Conservation (phyloP, 2,329 filamentous ascomycete species). For the Mycosphaerella sp. region DNA sequence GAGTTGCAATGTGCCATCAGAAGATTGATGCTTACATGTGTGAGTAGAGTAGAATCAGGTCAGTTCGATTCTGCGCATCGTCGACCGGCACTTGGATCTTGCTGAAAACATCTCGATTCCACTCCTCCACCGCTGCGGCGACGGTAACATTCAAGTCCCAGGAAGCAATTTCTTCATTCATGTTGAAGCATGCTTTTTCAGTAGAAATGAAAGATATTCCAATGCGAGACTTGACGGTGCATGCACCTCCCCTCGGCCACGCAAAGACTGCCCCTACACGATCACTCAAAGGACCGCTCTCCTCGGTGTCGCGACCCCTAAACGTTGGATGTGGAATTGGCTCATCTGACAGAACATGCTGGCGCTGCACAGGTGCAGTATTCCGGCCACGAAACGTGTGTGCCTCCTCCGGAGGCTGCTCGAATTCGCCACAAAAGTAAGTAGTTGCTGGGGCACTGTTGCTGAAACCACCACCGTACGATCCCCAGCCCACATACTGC, state of each 20-base stretch:
- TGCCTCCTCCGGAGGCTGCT: constrained; percentile 35
- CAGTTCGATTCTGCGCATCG: constrained; percentile 44
- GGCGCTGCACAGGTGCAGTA: constrained; percentile 23
- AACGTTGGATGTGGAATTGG: constrained; percentile 35
- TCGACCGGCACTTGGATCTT: constrained; percentile 55
- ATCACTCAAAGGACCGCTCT: constrained; percentile 34
- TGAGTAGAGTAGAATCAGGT: constrained; percentile 57
- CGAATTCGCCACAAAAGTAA: constrained; percentile 57
- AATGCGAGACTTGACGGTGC: constrained; percentile 47
- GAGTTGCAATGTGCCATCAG: constrained; percentile 48
- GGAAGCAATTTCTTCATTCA: constrained; percentile 51
- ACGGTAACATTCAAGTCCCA: constrained; percentile 28
- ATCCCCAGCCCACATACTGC: constrained; percentile 52
- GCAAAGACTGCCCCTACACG: constrained; percentile 49
- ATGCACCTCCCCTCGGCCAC: constrained; percentile 36
- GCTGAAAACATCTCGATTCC: constrained; percentile 57
- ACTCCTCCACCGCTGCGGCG: constrained; percentile 44
- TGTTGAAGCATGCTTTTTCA: constrained; percentile 53
- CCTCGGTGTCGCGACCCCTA: constrained; percentile 28
- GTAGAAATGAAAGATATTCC: constrained; percentile 63
- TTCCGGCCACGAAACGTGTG: constrained; percentile 32
- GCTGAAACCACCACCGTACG: constrained; percentile 61
- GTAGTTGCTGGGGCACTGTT: constrained; percentile 51
- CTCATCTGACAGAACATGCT: constrained; percentile 23
- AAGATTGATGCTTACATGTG: constrained; percentile 61